Evolutionary conservation across 2,329 filamentous ascomycete genomes (phyloP), one percentile per base, ranked within the genome.

Genomic region (Elsinoe arachidis): DNA sequence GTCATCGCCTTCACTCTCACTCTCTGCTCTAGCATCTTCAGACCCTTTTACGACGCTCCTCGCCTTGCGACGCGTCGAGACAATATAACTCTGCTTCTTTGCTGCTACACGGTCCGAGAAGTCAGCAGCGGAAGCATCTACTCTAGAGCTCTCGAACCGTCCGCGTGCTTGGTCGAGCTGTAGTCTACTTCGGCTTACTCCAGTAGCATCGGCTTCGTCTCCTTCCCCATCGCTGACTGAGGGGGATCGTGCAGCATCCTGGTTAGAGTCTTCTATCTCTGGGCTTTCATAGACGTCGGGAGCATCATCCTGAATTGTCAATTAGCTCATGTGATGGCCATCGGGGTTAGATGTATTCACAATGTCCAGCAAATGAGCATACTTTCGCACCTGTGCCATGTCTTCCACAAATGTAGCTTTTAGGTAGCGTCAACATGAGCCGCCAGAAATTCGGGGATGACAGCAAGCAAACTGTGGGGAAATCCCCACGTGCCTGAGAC

Each of bases 271-370:
- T 58, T 87, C 92, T 63, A 96, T 77, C 57, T 95, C 91, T 63
- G 92, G 91, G 14, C 93, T 97, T 74, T 97, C 92, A 77, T 96
- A 97, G 66, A 96, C 89, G 68, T 97, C 93, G 63, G 91, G 91
- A 26, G 91, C 90, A 39, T 61, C 58, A 26, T 61, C 60, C 60
- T 61, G 21, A 1, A 11, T n/a, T 15, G 4, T 30, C 46, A 51
- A 51, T 51, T 35, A 39, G 49, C 11, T 39, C 17, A 12, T 21
- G 14, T 21, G 15, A 15, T 15, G 17, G 34, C 2, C 6, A 14
- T 55, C 12, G 9, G 5, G 2, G 2, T n/a, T 17, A 9, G 23
- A 19, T 11, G 30, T 19, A 19, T 44, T 43, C 52, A 61, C 60
- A 41, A 61, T 46, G 37, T 61, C 60, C 15, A 59, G 56, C 30